Evolutionary conservation across 2,329 filamentous ascomycete species (phyloP).

Genomic region (Monosporascus sp.): DNA sequence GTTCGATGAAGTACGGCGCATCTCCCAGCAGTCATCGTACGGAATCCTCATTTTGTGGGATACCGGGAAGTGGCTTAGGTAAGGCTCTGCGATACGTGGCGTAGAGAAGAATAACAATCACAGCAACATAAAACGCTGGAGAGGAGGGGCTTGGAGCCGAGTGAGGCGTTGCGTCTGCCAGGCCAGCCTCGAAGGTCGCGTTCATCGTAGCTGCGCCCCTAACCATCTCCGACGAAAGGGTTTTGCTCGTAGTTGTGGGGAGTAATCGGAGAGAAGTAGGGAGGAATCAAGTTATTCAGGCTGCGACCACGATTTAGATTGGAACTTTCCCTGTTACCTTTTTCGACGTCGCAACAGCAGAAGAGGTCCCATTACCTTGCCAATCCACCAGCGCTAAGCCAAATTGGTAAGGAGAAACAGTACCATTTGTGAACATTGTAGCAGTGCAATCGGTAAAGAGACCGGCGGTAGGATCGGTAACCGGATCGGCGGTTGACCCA

Average conservation of each 20-base stretch:
- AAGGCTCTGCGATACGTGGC: constrained; percentile 15
- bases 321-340: not conserved
- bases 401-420: not conserved
- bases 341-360: not conserved
- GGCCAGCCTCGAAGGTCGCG: not conserved
- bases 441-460: not conserved
- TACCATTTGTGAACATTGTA: not conserved
- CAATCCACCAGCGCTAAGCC: not conserved
- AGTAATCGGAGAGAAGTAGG: too few species aligned
- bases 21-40: constrained; percentile 7
- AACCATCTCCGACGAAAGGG: not conserved
- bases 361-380: not conserved
- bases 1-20: constrained; percentile 1
- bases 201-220: not conserved
- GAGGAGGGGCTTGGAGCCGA: not conserved
- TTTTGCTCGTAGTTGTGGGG: not conserved
- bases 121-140: not conserved
- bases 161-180: not conserved
- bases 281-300: too few species aligned
- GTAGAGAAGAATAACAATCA: constrained; percentile 10
- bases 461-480: not conserved
- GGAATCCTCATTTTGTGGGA: constrained; percentile 9
- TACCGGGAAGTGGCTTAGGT: constrained; percentile 10
- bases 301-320: too few species aligned
- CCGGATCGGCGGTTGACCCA: not conserved